These are phyloP conservation scores for Eimeria praecox DNA, from an alignment of 169 alveolate genomes.

Conservation along the genomic window DNA sequence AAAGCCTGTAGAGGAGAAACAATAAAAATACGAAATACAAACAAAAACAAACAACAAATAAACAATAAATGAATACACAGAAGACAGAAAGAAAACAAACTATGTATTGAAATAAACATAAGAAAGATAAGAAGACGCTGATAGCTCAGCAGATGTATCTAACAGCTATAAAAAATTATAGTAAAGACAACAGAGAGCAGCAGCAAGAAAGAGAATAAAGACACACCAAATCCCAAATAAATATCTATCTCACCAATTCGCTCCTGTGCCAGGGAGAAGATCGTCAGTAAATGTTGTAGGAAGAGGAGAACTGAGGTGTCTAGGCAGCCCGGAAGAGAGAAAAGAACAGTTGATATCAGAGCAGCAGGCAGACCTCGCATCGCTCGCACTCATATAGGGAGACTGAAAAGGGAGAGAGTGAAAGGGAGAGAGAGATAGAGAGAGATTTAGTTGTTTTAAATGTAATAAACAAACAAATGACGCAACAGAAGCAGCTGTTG, in stretches of 20 bases:
- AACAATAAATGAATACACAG: too few species aligned
- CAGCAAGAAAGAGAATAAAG: too few species aligned
- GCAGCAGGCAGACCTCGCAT: background rate
- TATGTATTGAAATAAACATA: too few species aligned
- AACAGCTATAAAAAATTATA: too few species aligned
- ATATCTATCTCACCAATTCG: background rate
- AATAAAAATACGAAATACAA: background rate
- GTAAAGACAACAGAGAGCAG: too few species aligned
- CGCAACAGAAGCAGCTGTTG: too few species aligned
- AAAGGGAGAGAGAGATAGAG: background rate
- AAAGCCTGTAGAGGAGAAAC: background rate
- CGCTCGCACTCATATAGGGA: background rate
- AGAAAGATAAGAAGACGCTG: too few species aligned
- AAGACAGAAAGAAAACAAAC: too few species aligned
- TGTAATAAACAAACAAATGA: background rate
- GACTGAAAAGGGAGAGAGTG: background rate
- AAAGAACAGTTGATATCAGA: background rate
- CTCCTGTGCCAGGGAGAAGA: background rate
- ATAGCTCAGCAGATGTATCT: too few species aligned
- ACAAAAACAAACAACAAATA: too few species aligned
- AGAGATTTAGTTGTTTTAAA: too few species aligned
- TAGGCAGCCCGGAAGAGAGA: background rate
- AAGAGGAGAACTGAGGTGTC: background rate
- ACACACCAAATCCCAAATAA: too few species aligned
- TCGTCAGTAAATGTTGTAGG: background rate